Evolutionary conservation across 441 rosid genomes (phyloP), one percentile per base, ranked within the genome.

Genomic region (Bruguiera hainesii): DNA sequence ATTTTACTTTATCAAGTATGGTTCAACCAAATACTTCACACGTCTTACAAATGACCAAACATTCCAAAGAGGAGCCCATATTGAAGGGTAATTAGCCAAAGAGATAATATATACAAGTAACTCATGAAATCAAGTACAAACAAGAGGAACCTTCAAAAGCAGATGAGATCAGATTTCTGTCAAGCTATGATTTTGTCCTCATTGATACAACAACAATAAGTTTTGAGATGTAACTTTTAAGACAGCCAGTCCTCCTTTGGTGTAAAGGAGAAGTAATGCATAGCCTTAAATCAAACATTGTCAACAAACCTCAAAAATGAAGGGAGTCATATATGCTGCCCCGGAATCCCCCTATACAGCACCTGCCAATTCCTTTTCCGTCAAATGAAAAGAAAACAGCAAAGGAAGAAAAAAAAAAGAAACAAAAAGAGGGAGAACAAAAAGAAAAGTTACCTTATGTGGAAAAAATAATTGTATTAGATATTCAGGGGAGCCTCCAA

Each of bases 401-500:
- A 13, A 56, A 56, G 19, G 21, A 9, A 21, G 23, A 30, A 59
- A 39, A 57, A 20, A 51, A 66, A 29, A 31, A 51, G 37, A 4
- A 3, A 5, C 11, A 3, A 2, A 7, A 20, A 20, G 4, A 42
- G 23, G 26, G 20, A 10, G 49, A 37, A 59, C 19, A 53, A 69
- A 19, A 23, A 57, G 52, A 55, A 21, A 11, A 26, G 75, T 70
- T 76, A 76, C 78, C 78, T 70, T 62, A 56, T 49, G 65, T 56
- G 56, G 46, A 53, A 64, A 64, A 69, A 16, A 7, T 10, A 4
- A 59, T 48, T 31, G 49, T 18, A 56, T 29, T 42, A 8, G 42
- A 42, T 35, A 39, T 60, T 88, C 80, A 90, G 13, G 96, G 95
- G 63, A 93, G 88, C 75, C 81, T 73, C 82, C 85, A 79, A 51